A percentile compares a stretch with the other conserved stretches of the same genome.
Evolutionary conservation across 2,329 filamentous ascomycete species (phyloP).

Genomic region (Fusarium proliferatum): DNA sequence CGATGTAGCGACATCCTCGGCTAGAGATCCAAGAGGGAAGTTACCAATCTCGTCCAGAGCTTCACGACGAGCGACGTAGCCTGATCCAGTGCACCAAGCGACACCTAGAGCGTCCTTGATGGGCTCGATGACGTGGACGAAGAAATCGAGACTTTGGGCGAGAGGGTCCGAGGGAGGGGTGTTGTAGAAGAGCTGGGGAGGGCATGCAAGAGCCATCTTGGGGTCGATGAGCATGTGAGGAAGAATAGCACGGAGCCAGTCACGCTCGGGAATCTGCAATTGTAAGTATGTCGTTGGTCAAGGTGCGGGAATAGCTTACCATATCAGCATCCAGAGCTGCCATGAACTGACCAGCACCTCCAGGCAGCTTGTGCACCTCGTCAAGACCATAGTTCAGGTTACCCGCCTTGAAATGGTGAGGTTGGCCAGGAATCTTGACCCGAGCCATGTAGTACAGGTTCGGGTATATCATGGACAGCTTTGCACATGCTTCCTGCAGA

Average conservation of each 20-base stretch:
- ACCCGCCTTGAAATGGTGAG: slow-evolving; percentile 71
- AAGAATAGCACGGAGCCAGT: slow-evolving; percentile 69
- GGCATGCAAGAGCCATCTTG: slow-evolving; percentile 69
- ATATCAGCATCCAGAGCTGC: slow-evolving; percentile 76
- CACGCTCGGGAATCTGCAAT: slow-evolving; percentile 65
- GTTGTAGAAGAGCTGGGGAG: slow-evolving; percentile 73
- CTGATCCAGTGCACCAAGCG: slow-evolving; percentile 74
- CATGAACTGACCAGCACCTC: slow-evolving; percentile 67
- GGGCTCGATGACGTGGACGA: slow-evolving; percentile 64
- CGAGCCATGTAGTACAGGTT: slow-evolving; percentile 66
- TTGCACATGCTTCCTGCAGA: slow-evolving; percentile 54
- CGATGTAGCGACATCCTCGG: slow-evolving; percentile 71
- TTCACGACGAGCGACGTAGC: slow-evolving; percentile 68
- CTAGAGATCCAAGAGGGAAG: slow-evolving; percentile 68
- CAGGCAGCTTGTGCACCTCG: slow-evolving; percentile 60
- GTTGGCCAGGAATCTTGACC: slow-evolving; percentile 59
- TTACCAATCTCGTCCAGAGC: slow-evolving; percentile 71
- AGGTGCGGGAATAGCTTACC: slow-evolving; percentile 48
- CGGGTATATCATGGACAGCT: slow-evolving; percentile 54
- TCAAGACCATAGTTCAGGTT: slow-evolving; percentile 72
- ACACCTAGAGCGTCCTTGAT: slow-evolving; percentile 64
- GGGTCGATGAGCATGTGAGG: slow-evolving; percentile 68
- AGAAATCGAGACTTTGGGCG: slow-evolving; percentile 67
- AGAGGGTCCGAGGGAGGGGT: slow-evolving; percentile 68
- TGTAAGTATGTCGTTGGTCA: slow-evolving; percentile 8